Percentiles rank a stretch among this genome's conserved stretches.
Conservation (phyloP, 139 green algal genomes). For the Astrephomene gubernaculifera region DNA sequence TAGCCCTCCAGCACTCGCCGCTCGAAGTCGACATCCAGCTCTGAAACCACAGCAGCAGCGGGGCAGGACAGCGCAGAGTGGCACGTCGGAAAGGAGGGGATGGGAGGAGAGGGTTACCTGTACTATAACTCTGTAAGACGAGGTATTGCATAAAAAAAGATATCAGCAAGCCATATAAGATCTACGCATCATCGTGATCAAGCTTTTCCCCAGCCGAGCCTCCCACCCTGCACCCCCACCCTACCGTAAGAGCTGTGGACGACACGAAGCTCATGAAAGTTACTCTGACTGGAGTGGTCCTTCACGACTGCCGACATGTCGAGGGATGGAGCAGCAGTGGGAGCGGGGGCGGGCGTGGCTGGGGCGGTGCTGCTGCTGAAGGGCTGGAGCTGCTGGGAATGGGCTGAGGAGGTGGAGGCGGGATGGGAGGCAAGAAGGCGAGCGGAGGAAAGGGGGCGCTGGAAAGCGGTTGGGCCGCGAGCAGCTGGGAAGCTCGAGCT, state of each 20-base stretch:
- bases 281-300: slow-evolving; percentile 43
- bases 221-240: not conserved
- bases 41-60: not conserved
- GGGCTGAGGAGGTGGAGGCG: too few species aligned
- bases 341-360: not conserved
- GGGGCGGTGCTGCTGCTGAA: too few species aligned
- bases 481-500: too few species aligned
- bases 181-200: too few species aligned
- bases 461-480: too few species aligned
- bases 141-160: too few species aligned
- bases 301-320: not conserved
- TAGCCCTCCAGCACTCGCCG: slow-evolving; percentile 62
- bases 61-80: not conserved
- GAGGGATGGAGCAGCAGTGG: not conserved
- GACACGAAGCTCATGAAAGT: slow-evolving; percentile 38
- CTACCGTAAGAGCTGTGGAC: slow-evolving; percentile 24
- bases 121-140: too few species aligned
- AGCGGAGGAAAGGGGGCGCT: not conserved
- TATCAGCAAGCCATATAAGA: too few species aligned
- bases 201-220: not conserved
- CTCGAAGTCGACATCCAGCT: slow-evolving; percentile 64
- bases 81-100: not conserved
- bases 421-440: too few species aligned
- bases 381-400: too few species aligned
- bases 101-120: not conserved